Percentiles rank a stretch among this genome's conserved stretches.
phyloP scores from a whole-genome alignment of 1,139 yeast genomes.

The Yamadazyma buinensis region DNA sequence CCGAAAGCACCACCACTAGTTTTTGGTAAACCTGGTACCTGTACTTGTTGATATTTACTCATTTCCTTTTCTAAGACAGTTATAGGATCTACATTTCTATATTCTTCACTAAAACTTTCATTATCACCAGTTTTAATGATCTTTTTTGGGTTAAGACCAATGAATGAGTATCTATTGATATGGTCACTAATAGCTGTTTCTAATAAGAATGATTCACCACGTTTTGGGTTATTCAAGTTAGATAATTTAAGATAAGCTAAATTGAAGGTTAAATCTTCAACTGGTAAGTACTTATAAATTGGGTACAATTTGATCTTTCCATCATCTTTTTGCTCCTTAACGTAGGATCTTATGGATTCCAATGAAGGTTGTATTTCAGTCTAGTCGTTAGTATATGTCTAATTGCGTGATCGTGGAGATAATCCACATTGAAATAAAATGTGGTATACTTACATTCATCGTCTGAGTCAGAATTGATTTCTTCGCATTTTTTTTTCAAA shows the following conservation, averaged over 20 bases:
- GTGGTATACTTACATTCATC: slow-evolving; percentile 2
- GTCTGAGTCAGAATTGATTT: slow-evolving; percentile 1
- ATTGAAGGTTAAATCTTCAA: slow-evolving; percentile 83
- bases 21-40: slow-evolving; percentile 75
- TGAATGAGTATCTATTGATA: slow-evolving; percentile 84
- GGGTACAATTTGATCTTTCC: slow-evolving; percentile 60
- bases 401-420: too few relatives aligned
- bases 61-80: slow-evolving; percentile 70
- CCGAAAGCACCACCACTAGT: slow-evolving; percentile 97
- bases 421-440: too few relatives aligned
- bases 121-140: slow-evolving; percentile 74
- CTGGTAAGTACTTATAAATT: slow-evolving; percentile 67
- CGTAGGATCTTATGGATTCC: slow-evolving; percentile 44
- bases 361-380: slow-evolving; percentile 58
- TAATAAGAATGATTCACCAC: slow-evolving; percentile 71
- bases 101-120: slow-evolving; percentile 28
- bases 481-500: too few relatives aligned
- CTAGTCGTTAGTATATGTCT: slow-evolving; percentile 18
- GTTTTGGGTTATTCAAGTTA: slow-evolving; percentile 56
- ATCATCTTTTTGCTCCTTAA: slow-evolving; percentile 33
- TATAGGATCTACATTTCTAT: slow-evolving; percentile 68
- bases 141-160: slow-evolving; percentile 82
- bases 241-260: slow-evolving; percentile 84
- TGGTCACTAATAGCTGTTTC: slow-evolving; percentile 87
- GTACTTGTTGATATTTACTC: slow-evolving; percentile 59